These are phyloP conservation scores for Vigna unguiculata DNA, from an alignment of 306 rosid genomes.

Conservation along the genomic window DNA sequence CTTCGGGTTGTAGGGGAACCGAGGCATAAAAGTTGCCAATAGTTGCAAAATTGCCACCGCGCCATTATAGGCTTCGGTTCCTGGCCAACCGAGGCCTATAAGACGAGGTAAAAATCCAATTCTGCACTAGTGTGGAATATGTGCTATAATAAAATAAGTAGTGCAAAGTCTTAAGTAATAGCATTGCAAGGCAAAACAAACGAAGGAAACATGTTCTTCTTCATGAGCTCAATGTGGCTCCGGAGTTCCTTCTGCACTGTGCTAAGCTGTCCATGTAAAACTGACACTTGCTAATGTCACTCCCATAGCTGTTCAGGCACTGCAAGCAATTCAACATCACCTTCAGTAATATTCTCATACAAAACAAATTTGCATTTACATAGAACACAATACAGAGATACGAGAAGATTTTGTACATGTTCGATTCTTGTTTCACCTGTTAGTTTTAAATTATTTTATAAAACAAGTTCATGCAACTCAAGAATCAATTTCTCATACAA, in stretches of 20 bases:
- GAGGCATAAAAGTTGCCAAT: no score
- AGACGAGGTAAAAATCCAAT: no score
- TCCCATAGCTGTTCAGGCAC: constrained; percentile 77
- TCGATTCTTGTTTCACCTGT: background rate
- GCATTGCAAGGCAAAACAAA: background rate
- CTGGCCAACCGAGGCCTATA: no score
- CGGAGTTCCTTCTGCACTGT: constrained; percentile 75
- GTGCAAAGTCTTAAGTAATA: no score
- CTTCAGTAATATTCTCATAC: background rate
- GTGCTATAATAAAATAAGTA: background rate
- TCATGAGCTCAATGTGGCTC: constrained; percentile 58
- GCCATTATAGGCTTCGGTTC: no score
- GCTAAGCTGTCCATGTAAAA: constrained; percentile 92
- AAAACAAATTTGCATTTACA: background rate
- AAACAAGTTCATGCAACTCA: background rate
- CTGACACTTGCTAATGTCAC: constrained; percentile 91
- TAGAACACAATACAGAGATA: background rate
- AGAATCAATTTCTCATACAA: background rate
- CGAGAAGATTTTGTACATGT: background rate
- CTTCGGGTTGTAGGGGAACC: no score
- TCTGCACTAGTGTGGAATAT: no score
- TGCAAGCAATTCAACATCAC: constrained; percentile 54
- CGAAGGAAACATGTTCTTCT: background rate
- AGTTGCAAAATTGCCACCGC: no score
- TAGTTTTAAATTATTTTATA: background rate